These are phyloP conservation scores for Pythium periplocum DNA, from an alignment of 352 stramenopile species.

Conservation along the genomic window DNA sequence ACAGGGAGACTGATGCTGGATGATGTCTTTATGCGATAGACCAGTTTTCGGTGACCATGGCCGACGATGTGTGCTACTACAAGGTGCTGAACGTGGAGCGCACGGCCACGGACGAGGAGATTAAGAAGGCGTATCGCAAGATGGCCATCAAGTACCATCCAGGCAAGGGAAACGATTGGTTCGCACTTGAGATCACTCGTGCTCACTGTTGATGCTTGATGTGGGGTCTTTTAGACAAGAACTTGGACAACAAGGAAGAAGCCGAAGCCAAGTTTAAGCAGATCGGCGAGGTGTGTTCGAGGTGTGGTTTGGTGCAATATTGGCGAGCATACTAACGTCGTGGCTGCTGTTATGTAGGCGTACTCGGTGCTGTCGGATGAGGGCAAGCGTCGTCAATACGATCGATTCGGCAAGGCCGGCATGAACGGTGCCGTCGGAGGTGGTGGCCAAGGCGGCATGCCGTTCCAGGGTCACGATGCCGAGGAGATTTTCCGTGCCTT, in stretches of 20 bases:
- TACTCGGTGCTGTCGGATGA: slow-evolving; percentile 90
- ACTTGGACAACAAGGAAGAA: slow-evolving; percentile 83
- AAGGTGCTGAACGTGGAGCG: slow-evolving; percentile 60
- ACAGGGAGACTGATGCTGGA: no score
- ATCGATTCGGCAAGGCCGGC: slow-evolving; percentile 86
- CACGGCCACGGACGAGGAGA: slow-evolving; percentile 71
- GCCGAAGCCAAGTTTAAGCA: slow-evolving; percentile 89
- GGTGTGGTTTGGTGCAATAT: neutral
- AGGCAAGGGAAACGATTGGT: slow-evolving; percentile 39
- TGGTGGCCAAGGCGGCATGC: slow-evolving; percentile 29
- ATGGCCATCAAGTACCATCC: slow-evolving; percentile 85
- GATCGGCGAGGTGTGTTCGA: slow-evolving; percentile 62
- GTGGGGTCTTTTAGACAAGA: slow-evolving; percentile 60
- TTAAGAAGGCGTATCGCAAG: slow-evolving; percentile 84
- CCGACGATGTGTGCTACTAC: slow-evolving; percentile 60
- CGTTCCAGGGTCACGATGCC: slow-evolving; percentile 69
- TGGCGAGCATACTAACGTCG: no score
- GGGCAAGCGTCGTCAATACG: slow-evolving; percentile 85
- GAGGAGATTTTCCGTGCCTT: slow-evolving; percentile 82
- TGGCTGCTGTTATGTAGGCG: slow-evolving; percentile 28
- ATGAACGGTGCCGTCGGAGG: slow-evolving; percentile 31
- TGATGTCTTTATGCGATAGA: no score
- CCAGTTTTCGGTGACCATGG: neutral
- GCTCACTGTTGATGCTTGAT: no score
- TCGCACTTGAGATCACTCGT: no score